Conservation (phyloP, 2,329 filamentous ascomycete genomes). For the Ceratocystis destructans region DNA sequence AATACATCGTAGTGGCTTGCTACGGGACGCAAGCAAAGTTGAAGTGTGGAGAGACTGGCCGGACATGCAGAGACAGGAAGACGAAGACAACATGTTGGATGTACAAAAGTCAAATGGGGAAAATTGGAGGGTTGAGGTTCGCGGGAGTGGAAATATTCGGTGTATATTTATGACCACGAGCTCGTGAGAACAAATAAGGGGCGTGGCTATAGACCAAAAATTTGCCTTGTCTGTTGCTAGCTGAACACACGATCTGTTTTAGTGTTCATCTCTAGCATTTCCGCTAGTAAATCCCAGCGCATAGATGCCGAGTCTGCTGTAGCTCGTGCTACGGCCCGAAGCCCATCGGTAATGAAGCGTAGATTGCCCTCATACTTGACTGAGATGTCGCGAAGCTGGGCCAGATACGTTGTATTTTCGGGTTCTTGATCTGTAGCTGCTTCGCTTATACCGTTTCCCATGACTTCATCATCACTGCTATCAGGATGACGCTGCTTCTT, state of each 20-base stretch:
- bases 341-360: conserved; percentile 55
- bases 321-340: conserved; percentile 62
- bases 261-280: conserved; percentile 51
- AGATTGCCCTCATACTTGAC: conserved; percentile 51
- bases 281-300: conserved; percentile 69
- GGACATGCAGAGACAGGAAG: conserved; percentile 24
- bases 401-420: conserved; percentile 33
- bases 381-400: conserved; percentile 43
- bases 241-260: conserved; percentile 23
- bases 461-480: conserved; percentile 20
- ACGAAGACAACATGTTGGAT: background rate
- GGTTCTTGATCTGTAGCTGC: conserved; percentile 26
- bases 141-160: conserved; percentile 17
- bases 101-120: background rate
- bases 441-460: conserved; percentile 25
- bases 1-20: conserved; percentile 22
- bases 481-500: conserved; percentile 18
- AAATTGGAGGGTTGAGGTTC: conserved; percentile 4
- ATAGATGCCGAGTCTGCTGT: conserved; percentile 45
- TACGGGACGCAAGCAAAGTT: conserved; percentile 26
- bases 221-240: background rate
- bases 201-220: too few species aligned
- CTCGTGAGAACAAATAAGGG: background rate
- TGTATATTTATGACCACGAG: conserved; percentile 17
- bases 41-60: conserved; percentile 65